Conservation (phyloP, 192 early-diverging fungal genomes). For the Podila clonocystis region DNA sequence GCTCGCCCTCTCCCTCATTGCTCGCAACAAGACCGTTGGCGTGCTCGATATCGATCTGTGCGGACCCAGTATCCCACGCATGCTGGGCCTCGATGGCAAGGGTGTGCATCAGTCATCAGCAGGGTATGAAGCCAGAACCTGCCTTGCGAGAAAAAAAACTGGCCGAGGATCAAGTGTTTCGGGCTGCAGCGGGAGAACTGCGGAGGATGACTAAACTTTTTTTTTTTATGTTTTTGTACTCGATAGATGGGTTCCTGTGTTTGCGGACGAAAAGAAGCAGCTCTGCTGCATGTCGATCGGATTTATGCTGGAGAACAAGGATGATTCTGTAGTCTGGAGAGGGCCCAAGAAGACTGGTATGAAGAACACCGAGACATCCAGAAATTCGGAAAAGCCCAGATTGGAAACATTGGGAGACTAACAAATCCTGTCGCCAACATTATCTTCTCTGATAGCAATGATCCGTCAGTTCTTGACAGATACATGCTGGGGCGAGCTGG, state of each 20-base stretch:
- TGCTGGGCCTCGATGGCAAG: slow-evolving; percentile 91
- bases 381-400: too few species aligned
- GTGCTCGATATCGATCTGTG: slow-evolving; percentile 98
- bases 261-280: slow-evolving; percentile 70
- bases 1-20: slow-evolving; percentile 74
- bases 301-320: slow-evolving; percentile 87
- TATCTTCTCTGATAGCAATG: slow-evolving; percentile 71
- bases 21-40: slow-evolving; percentile 80
- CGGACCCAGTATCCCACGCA: slow-evolving; percentile 95
- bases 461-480: slow-evolving; percentile 97
- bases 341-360: slow-evolving; percentile 98
- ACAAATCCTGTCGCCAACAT: neutral
- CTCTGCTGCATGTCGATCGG: slow-evolving; percentile 96
- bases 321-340: slow-evolving; percentile 97
- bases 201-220: slow-evolving; percentile 6
- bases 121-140: slow-evolving; percentile 64
- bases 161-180: too few species aligned
- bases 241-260: slow-evolving; percentile 81
- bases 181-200: neutral
- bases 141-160: too few species aligned
- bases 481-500: slow-evolving; percentile 96
- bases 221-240: neutral
- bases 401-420: too few species aligned
- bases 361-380: neutral
- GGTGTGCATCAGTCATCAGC: slow-evolving; percentile 90